Percentiles rank a stretch among this genome's conserved stretches.
phyloP scores from a whole-genome alignment of 2,329 filamentous ascomycete species.

The Sclerotinia glacialis region DNA sequence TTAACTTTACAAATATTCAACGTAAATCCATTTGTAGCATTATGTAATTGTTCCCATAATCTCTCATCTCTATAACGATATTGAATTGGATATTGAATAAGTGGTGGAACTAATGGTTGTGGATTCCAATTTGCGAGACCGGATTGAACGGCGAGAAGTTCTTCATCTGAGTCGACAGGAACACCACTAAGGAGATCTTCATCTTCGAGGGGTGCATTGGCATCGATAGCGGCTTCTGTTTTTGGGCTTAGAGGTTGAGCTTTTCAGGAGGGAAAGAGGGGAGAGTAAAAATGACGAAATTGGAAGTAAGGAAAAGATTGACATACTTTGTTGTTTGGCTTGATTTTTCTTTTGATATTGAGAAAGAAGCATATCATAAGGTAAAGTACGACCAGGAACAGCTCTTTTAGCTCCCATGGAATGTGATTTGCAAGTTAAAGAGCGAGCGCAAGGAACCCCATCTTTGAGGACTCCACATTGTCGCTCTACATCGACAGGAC shows the following conservation, averaged over 20 bases:
- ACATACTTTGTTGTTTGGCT: slow-evolving; percentile 91
- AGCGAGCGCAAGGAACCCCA: slow-evolving; percentile 81
- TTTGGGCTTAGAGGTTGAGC: slow-evolving; percentile 1
- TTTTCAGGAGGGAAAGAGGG: neutral
- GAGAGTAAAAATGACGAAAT: slow-evolving; percentile 24
- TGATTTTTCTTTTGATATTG: slow-evolving; percentile 98
- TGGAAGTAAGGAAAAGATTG: slow-evolving; percentile 16
- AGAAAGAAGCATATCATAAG: slow-evolving; percentile 87
- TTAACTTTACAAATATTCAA: slow-evolving; percentile 61
- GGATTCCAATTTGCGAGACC: slow-evolving; percentile 74
- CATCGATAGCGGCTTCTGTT: slow-evolving; percentile 86
- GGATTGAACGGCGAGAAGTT: slow-evolving; percentile 83
- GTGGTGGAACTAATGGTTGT: slow-evolving; percentile 70
- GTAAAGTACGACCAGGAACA: slow-evolving; percentile 80
- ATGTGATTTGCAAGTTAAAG: slow-evolving; percentile 89
- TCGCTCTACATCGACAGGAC: slow-evolving; percentile 88
- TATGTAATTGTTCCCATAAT: slow-evolving; percentile 63
- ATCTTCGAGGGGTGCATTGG: slow-evolving; percentile 85
- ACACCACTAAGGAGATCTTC: slow-evolving; percentile 72
- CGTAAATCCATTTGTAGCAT: slow-evolving; percentile 63
- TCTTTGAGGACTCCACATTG: slow-evolving; percentile 90
- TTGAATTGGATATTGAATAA: slow-evolving; percentile 58
- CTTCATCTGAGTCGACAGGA: slow-evolving; percentile 93
- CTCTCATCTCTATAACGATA: slow-evolving; percentile 61
- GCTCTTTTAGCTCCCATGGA: slow-evolving; percentile 92